A percentile compares a stretch with the other conserved stretches of the same genome.
Evolutionary conservation across 257 asterid species (phyloP).

Genomic region (Plantago major): DNA sequence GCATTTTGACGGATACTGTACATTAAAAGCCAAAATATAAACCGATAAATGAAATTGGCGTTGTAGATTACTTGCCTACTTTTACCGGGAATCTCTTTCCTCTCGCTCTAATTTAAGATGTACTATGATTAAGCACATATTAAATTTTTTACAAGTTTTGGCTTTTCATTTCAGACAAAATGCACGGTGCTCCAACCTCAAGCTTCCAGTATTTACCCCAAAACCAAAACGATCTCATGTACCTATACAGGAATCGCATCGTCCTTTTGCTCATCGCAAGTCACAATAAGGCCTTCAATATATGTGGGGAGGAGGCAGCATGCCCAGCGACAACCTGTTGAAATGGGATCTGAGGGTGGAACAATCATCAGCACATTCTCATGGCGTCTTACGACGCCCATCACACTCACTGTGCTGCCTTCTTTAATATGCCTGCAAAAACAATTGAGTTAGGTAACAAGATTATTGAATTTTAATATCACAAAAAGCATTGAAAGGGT

Average conservation of each 20-base stretch:
- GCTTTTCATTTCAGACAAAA: constrained; percentile 26
- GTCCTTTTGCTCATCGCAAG: constrained; percentile 29
- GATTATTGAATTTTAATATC: neutral
- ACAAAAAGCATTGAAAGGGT: neutral
- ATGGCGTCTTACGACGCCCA: constrained; percentile 50
- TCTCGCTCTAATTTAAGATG: constrained; percentile 16
- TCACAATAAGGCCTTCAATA: constrained; percentile 38
- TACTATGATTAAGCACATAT: constrained; percentile 19
- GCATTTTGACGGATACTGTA: constrained; percentile 25
- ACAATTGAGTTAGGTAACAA: neutral
- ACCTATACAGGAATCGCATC: constrained; percentile 52
- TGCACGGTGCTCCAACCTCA: constrained; percentile 25
- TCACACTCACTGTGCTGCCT: constrained; percentile 56
- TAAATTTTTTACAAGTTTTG: constrained; percentile 17
- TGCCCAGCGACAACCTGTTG: constrained; percentile 48
- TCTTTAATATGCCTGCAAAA: constrained; percentile 50
- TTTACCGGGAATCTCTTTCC: constrained; percentile 17
- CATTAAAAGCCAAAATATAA: constrained; percentile 15
- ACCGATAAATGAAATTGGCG: neutral
- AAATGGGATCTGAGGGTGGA: constrained; percentile 47
- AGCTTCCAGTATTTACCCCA: constrained; percentile 6
- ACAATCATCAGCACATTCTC: constrained; percentile 59
- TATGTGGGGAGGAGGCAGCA: constrained; percentile 39
- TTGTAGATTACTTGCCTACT: constrained; percentile 4
- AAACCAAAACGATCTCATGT: neutral